Percentiles rank a stretch among this genome's conserved stretches.
These are phyloP conservation scores for Venturia aucupariae DNA, from an alignment of 2,329 filamentous ascomycete genomes.

Conservation along the genomic window DNA sequence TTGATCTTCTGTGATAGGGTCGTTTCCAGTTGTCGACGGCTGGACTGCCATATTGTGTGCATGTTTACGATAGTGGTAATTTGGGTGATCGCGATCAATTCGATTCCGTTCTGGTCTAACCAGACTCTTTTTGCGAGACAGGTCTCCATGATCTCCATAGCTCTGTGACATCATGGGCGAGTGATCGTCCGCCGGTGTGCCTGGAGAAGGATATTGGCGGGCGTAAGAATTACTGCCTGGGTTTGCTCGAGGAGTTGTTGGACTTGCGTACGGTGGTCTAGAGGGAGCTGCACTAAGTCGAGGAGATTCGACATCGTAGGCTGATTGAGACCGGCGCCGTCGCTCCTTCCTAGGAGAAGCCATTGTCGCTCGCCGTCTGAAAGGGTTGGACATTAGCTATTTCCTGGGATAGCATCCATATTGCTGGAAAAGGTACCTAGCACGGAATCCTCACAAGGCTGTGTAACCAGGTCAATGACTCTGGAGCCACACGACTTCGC, in stretches of 20 bases:
- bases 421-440: background rate
- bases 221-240: background rate
- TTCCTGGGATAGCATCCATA: background rate
- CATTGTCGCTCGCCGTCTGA: too few species aligned
- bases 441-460: background rate
- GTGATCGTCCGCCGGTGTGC: constrained; percentile 34
- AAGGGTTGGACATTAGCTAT: background rate
- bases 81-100: constrained; percentile 79
- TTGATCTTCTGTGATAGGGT: constrained; percentile 71
- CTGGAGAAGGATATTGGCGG: constrained; percentile 33
- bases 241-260: constrained; percentile 6
- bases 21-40: constrained; percentile 86
- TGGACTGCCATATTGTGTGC: constrained; percentile 84
- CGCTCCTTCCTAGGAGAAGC: background rate
- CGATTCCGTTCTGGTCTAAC: constrained; percentile 81
- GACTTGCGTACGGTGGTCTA: constrained; percentile 5
- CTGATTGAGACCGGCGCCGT: background rate
- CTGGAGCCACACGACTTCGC: background rate
- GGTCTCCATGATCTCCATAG: constrained; percentile 28
- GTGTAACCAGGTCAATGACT: background rate
- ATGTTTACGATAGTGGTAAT: constrained; percentile 93
- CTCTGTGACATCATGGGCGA: constrained; percentile 43
- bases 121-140: constrained; percentile 72
- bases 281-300: background rate
- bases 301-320: background rate